These are phyloP conservation scores for Podospora comata DNA, from an alignment of 495 filamentous ascomycete genomes.

Conservation along the genomic window DNA sequence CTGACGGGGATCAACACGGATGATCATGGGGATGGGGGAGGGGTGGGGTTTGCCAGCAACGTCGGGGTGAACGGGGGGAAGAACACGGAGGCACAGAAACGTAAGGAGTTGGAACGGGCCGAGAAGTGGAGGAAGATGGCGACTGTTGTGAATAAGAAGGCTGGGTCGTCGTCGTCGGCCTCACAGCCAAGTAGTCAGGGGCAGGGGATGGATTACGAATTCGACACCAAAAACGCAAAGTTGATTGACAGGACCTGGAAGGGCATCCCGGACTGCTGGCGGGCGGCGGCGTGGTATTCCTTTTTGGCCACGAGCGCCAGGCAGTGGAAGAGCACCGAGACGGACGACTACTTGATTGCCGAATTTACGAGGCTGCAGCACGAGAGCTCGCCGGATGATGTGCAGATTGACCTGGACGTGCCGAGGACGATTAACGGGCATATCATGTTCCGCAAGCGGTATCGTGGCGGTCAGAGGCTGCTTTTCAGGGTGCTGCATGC, in stretches of 20 bases:
- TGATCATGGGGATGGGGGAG: slow-evolving; percentile 23
- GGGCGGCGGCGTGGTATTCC: slow-evolving; percentile 88
- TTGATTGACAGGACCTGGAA: slow-evolving; percentile 94
- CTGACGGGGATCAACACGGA: slow-evolving; percentile 60
- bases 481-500: slow-evolving; percentile 91
- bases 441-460: slow-evolving; percentile 94
- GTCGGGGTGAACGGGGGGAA: slow-evolving; percentile 47
- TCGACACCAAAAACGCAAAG: slow-evolving; percentile 80
- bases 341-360: slow-evolving; percentile 68
- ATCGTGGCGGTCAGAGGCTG: slow-evolving; percentile 85
- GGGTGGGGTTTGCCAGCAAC: not conserved
- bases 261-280: slow-evolving; percentile 95
- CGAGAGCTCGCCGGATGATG: slow-evolving; percentile 78
- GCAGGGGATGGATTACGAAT: slow-evolving; percentile 85
- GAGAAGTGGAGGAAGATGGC: slow-evolving; percentile 99
- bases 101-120: slow-evolving; percentile 77
- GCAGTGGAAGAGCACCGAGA: slow-evolving; percentile 53
- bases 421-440: slow-evolving; percentile 92
- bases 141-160: slow-evolving; percentile 51
- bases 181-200: slow-evolving; percentile 42
- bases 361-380: slow-evolving; percentile 67
- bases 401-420: slow-evolving; percentile 97
- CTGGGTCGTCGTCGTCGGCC: not conserved
- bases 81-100: slow-evolving; percentile 57
- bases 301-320: slow-evolving; percentile 86